Percentiles rank a stretch among this genome's conserved stretches.
Conservation (phyloP, 2,329 filamentous ascomycete genomes). For the Penicillium digitatum region DNA sequence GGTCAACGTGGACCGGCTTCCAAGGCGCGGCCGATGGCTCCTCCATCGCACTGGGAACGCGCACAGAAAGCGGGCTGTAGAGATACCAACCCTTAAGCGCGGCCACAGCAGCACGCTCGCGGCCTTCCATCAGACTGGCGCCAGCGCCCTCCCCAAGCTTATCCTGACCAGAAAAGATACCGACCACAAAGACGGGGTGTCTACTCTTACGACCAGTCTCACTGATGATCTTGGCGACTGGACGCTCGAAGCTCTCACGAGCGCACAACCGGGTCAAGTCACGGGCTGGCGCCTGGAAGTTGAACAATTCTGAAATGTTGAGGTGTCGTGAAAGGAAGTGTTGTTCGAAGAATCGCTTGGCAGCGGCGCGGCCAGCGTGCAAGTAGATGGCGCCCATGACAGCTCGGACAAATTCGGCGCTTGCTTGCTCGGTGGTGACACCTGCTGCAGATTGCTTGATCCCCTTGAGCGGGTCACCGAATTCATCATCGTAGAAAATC, state of each 20-base stretch:
- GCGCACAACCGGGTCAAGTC: conserved; percentile 81
- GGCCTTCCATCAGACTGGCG: conserved; percentile 70
- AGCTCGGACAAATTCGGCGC: conserved; percentile 74
- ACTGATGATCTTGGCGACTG: conserved; percentile 79
- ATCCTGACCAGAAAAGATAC: conserved; percentile 85
- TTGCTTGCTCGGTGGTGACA: conserved; percentile 56
- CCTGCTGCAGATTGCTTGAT: conserved; percentile 33
- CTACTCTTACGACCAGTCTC: conserved; percentile 84
- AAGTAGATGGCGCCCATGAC: conserved; percentile 81
- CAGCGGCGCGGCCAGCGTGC: conserved; percentile 73
- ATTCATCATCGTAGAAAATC: conserved; percentile 77
- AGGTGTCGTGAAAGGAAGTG: conserved; percentile 80
- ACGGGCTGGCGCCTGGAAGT: conserved; percentile 76
- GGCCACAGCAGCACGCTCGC: conserved; percentile 74
- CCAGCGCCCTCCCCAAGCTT: conserved; percentile 90
- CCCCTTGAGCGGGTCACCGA: conserved; percentile 60
- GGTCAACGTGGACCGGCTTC: conserved; percentile 65
- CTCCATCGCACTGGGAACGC: conserved; percentile 67
- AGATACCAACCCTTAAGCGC: conserved; percentile 94
- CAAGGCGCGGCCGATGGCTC: conserved; percentile 58
- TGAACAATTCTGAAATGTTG: conserved; percentile 72
- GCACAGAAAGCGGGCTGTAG: conserved; percentile 71
- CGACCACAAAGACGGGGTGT: conserved; percentile 88
- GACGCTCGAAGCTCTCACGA: conserved; percentile 81
- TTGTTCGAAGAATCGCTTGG: conserved; percentile 74